These are phyloP conservation scores for Globisporangium nunn DNA, from an alignment of 352 stramenopile species.

Conservation along the genomic window DNA sequence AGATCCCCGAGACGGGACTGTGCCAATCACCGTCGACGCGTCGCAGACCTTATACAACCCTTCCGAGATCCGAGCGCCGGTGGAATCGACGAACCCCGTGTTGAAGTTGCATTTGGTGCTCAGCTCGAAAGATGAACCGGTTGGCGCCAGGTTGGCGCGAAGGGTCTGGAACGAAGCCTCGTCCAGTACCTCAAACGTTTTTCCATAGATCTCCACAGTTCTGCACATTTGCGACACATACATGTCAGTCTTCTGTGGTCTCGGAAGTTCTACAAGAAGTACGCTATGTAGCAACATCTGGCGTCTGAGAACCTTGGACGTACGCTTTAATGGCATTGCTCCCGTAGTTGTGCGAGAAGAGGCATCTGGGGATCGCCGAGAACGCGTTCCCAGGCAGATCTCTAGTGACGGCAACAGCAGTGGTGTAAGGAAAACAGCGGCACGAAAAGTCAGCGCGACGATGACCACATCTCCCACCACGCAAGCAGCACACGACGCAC, in stretches of 20 bases:
- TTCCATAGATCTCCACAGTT: conserved; percentile 5
- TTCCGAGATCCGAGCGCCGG: conserved; percentile 5
- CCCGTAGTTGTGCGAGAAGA: conserved; percentile 25
- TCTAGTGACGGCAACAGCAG: conserved; percentile 6
- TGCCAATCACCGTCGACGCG: conserved; percentile 4
- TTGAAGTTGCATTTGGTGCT: conserved; percentile 10
- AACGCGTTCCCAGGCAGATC: conserved; percentile 18
- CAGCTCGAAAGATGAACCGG: conserved; percentile 9
- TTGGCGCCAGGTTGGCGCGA: conserved; percentile 4
- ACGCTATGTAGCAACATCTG: not conserved
- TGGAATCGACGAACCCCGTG: conserved; percentile 2
- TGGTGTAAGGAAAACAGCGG: not conserved
- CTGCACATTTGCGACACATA: not conserved
- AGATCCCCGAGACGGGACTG: not conserved
- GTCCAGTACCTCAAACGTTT: conserved; percentile 13
- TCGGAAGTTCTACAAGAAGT: not conserved
- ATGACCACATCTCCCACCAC: not conserved
- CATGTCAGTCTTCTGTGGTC: not conserved
- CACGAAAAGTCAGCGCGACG: not conserved
- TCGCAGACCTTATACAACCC: conserved; percentile 16
- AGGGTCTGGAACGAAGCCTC: conserved; percentile 5
- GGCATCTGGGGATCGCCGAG: conserved; percentile 14
- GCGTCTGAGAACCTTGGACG: not conserved
- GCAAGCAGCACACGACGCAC: not conserved
- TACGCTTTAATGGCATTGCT: conserved; percentile 15